Evolutionary conservation across 129 eudicot species (phyloP).

Genomic region (Artemisia annua): DNA sequence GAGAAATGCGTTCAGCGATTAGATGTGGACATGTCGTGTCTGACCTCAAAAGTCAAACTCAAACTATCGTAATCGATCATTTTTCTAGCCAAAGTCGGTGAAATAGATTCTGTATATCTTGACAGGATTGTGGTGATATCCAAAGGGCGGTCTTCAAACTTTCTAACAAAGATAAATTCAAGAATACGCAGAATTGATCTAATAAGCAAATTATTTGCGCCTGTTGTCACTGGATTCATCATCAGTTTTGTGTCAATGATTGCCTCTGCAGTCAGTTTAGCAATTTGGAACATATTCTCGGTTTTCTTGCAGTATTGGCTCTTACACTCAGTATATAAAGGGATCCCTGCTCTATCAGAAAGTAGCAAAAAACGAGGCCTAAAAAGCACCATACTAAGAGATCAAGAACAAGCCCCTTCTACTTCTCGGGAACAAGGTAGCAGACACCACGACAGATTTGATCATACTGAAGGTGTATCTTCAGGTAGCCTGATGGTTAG

Average conservation of each 20-base stretch:
- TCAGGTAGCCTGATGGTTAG: constrained; percentile 14
- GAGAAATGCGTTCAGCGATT: background rate
- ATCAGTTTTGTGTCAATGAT: constrained; percentile 78
- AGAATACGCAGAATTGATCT: constrained; percentile 79
- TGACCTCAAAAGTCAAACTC: background rate
- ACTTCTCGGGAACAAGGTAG: constrained; percentile 32
- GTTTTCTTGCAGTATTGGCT: constrained; percentile 87
- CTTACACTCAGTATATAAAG: constrained; percentile 69
- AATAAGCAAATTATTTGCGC: constrained; percentile 74
- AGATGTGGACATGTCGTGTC: background rate
- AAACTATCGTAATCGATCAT: background rate
- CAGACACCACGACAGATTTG: constrained; percentile 11
- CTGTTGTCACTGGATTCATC: constrained; percentile 80
- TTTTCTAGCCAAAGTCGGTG: background rate
- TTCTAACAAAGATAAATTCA: constrained; percentile 70
- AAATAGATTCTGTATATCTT: constrained; percentile 6
- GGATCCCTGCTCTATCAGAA: constrained; percentile 68
- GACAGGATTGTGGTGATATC: constrained; percentile 93
- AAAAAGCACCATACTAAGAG: constrained; percentile 16
- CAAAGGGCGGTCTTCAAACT: constrained; percentile 67
- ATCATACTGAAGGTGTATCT: constrained; percentile 17
- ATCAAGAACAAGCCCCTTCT: constrained; percentile 41
- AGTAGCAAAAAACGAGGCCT: constrained; percentile 39
- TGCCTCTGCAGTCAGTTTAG: constrained; percentile 72
- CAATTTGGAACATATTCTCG: constrained; percentile 64